Evolutionary conservation across 2,329 filamentous ascomycete genomes (phyloP).

Genomic region (Aureobasidium namibiae): DNA sequence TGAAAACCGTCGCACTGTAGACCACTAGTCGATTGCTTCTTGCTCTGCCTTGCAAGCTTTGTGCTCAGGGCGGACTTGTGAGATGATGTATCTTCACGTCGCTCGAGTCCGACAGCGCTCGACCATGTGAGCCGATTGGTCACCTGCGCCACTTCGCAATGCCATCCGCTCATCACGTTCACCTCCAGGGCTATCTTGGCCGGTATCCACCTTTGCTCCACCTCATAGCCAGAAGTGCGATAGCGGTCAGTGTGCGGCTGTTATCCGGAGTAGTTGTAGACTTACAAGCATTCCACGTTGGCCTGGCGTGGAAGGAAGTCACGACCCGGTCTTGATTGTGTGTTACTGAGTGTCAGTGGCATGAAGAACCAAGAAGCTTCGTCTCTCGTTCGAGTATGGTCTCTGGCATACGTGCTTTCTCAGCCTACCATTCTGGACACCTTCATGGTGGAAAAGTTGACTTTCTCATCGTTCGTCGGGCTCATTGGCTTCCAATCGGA

Average conservation of each 20-base stretch:
- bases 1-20: constrained; percentile 4
- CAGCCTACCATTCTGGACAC: neutral
- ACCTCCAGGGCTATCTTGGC: constrained; percentile 1
- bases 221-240: neutral
- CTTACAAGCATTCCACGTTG: neutral
- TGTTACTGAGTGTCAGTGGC: neutral
- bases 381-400: neutral
- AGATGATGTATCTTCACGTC: neutral
- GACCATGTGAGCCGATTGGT: constrained; percentile 10
- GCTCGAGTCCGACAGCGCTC: constrained; percentile 6
- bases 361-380: neutral
- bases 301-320: neutral
- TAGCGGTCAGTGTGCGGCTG: neutral
- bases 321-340: neutral
- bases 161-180: constrained; percentile 5
- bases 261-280: neutral
- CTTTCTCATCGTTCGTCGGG: neutral
- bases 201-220: constrained; percentile 5
- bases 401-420: neutral
- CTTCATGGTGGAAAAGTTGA: neutral
- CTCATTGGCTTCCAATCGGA: neutral
- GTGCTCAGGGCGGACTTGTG: neutral
- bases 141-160: constrained; percentile 7
- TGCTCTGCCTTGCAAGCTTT: neutral
- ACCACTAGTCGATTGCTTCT: neutral